A percentile compares a stretch with the other conserved stretches of the same genome.
Evolutionary conservation across 1,284 basidiomycete species (phyloP).

Genomic region (Ustilago crameri): DNA sequence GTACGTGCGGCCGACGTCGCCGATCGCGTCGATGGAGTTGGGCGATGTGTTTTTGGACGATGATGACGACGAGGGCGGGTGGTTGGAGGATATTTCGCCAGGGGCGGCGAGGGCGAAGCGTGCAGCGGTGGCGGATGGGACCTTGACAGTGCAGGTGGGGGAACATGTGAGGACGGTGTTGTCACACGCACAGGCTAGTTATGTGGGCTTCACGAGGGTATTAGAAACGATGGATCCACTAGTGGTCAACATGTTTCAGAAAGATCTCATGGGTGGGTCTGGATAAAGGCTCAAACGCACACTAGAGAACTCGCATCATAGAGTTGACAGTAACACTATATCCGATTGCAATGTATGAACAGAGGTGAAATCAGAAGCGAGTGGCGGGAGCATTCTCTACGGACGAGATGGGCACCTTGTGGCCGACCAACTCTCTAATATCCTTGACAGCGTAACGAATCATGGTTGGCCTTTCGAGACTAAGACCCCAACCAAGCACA

Average conservation of each 20-base stretch:
- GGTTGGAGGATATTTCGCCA: constrained; percentile 60
- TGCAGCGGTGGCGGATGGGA: constrained; percentile 50
- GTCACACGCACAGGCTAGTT: constrained; percentile 38
- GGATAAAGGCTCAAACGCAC: background rate
- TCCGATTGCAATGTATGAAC: background rate
- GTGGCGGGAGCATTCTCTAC: constrained; percentile 66
- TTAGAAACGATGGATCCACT: constrained; percentile 57
- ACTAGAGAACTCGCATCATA: background rate
- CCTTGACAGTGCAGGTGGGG: constrained; percentile 38
- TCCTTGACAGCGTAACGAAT: constrained; percentile 88
- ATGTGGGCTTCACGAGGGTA: constrained; percentile 32
- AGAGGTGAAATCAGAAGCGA: constrained; percentile 49
- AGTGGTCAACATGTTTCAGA: constrained; percentile 60
- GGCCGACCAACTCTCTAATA: constrained; percentile 94
- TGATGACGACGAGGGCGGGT: constrained; percentile 37
- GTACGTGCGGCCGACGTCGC: constrained; percentile 42
- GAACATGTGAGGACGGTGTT: constrained; percentile 46
- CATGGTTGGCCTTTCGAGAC: constrained; percentile 98
- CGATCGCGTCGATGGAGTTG: constrained; percentile 48
- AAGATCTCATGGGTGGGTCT: constrained; percentile 42
- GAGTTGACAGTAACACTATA: background rate
- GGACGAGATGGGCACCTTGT: constrained; percentile 80
- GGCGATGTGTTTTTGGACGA: constrained; percentile 37
- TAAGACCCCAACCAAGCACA: constrained; percentile 96
- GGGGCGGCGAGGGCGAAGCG: constrained; percentile 50